phyloP scores from a whole-genome alignment of 2,329 filamentous ascomycete species.

The Tetracladium maxilliforme region DNA sequence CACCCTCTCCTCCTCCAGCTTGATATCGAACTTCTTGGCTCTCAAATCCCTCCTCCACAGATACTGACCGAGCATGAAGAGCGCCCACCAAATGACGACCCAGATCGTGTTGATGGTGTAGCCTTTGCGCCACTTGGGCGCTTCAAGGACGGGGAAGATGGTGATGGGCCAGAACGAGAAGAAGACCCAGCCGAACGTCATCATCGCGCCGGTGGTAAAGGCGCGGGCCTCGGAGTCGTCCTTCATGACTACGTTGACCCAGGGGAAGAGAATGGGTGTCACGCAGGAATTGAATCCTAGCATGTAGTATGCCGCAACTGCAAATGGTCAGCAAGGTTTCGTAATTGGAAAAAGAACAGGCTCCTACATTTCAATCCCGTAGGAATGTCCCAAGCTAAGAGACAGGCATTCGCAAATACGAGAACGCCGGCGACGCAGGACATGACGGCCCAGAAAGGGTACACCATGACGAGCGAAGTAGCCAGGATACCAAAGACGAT shows the following conservation, averaged over 20 bases:
- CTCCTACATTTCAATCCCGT: conserved; percentile 9
- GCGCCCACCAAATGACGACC: conserved; percentile 11
- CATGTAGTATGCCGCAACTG: conserved; percentile 8
- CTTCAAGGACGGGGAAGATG: conserved; percentile 14
- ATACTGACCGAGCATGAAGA: conserved; percentile 16
- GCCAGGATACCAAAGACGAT: conserved; percentile 11
- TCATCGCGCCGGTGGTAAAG: conserved; percentile 18
- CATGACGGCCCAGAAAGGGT: conserved; percentile 17
- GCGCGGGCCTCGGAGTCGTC: conserved; percentile 13
- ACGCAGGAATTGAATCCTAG: conserved; percentile 12
- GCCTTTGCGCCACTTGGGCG: conserved; percentile 13
- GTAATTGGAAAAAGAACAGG: no score
- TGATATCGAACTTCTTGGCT: conserved; percentile 8
- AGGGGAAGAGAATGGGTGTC: conserved; percentile 12
- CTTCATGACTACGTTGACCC: conserved; percentile 13
- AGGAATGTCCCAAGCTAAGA: conserved; percentile 14
- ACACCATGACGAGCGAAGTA: conserved; percentile 16
- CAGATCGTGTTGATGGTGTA: conserved; percentile 12
- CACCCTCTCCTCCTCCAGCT: no score
- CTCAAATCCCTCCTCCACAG: conserved; percentile 15
- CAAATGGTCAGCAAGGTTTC: conserved; percentile 1
- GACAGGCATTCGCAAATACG: conserved; percentile 10
- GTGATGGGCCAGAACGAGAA: conserved; percentile 14
- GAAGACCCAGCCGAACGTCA: conserved; percentile 16
- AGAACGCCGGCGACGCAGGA: conserved; percentile 7